A percentile compares a stretch with the other conserved stretches of the same genome.
These are phyloP conservation scores for Trichosporon sp. DNA, from an alignment of 1,284 basidiomycete genomes.

Conservation along the genomic window DNA sequence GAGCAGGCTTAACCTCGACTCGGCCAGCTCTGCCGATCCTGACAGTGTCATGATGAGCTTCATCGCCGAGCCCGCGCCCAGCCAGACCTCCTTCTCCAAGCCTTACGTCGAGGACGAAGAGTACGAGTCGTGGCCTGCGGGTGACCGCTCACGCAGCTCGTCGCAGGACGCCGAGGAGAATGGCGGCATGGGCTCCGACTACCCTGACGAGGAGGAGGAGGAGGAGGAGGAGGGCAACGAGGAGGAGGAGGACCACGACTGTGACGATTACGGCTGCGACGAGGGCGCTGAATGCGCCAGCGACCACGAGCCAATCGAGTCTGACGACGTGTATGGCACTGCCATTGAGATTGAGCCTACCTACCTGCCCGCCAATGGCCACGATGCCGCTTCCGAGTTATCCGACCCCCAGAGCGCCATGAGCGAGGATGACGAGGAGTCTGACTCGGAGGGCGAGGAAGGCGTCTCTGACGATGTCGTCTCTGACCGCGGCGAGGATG, in stretches of 20 bases:
- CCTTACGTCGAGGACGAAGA: not conserved
- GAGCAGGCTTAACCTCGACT: not conserved
- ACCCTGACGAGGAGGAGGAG: not conserved
- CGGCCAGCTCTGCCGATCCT: not conserved
- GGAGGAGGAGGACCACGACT: not conserved
- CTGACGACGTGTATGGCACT: not conserved
- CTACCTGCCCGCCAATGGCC: not conserved
- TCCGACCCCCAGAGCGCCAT: constrained; percentile 3
- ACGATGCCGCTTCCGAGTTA: not conserved
- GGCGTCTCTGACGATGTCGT: not conserved
- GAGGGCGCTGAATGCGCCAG: not conserved
- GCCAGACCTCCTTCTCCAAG: not conserved
- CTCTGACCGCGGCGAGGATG: not conserved
- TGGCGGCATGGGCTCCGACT: not conserved
- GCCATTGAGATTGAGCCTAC: not conserved
- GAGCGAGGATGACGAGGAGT: constrained; percentile 22
- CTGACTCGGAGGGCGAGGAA: constrained; percentile 31
- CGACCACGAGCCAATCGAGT: not conserved
- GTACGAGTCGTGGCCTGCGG: constrained; percentile 1
- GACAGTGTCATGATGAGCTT: constrained; percentile 13
- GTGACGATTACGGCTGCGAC: not conserved
- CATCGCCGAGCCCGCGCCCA: not conserved
- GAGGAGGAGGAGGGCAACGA: not conserved
- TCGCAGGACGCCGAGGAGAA: constrained; percentile 6
- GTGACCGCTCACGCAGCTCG: not conserved